phyloP scores from a whole-genome alignment of 2,329 filamentous ascomycete species.

The Phialocephala sp. region DNA sequence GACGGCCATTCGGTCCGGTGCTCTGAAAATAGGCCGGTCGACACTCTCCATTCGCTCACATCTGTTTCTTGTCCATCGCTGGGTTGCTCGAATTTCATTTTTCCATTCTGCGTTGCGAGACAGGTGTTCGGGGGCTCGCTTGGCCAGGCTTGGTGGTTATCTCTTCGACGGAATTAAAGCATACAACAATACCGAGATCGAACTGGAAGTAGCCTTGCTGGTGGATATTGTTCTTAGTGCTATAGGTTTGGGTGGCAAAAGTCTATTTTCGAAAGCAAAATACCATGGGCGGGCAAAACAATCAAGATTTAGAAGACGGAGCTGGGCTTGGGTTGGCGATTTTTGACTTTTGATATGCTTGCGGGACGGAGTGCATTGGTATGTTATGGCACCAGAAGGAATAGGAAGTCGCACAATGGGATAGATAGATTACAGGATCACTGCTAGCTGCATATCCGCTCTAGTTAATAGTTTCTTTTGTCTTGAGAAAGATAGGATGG shows the following conservation, averaged over 20 bases:
- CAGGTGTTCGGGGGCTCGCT: background rate
- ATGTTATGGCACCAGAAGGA: background rate
- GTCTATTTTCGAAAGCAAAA: constrained; percentile 4
- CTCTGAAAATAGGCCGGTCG: background rate
- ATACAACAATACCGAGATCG: background rate
- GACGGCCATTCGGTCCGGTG: background rate
- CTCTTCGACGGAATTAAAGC: background rate
- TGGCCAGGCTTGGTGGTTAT: background rate
- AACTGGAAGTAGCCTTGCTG: background rate
- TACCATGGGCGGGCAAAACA: background rate
- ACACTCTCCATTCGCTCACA: constrained; percentile 13
- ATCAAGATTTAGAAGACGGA: background rate
- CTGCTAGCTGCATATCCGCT: constrained; percentile 12
- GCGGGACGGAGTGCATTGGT: background rate
- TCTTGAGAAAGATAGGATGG: background rate
- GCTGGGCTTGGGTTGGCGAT: constrained; percentile 7
- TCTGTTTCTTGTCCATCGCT: background rate
- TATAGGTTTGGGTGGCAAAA: background rate
- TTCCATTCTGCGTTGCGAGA: background rate
- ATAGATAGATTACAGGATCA: constrained; percentile 22
- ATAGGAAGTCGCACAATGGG: background rate
- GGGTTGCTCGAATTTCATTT: background rate
- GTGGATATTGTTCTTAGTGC: background rate
- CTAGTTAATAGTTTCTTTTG: constrained; percentile 19
- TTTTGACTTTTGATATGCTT: background rate